Evolutionary conservation across 768 basidiomycete species (phyloP).

Genomic region (Russula griseocarnosa): DNA sequence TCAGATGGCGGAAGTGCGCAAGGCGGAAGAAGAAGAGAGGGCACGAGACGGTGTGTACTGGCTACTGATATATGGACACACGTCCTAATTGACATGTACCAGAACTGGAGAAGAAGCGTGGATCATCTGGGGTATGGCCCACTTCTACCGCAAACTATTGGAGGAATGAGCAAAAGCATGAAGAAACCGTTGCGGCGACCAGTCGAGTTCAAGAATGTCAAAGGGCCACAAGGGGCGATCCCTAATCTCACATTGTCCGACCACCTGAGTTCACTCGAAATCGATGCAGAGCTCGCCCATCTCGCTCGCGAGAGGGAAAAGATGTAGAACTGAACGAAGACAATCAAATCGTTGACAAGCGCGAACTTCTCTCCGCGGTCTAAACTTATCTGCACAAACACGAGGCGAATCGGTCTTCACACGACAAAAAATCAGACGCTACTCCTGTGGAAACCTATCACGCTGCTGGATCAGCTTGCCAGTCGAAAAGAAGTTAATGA

Average conservation of each 20-base stretch:
- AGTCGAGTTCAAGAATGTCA: conserved; percentile 43
- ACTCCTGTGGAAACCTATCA: conserved; percentile 51
- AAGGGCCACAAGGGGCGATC: conserved; percentile 58
- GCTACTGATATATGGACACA: neutral
- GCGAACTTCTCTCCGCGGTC: conserved; percentile 82
- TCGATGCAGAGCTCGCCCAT: conserved; percentile 75
- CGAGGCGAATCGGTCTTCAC: conserved; percentile 57
- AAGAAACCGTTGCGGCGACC: conserved; percentile 81
- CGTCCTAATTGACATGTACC: conserved; percentile 9
- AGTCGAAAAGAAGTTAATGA: conserved; percentile 78
- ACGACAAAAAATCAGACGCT: conserved; percentile 30
- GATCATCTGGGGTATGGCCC: conserved; percentile 69
- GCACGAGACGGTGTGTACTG: conserved; percentile 68
- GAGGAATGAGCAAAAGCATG: conserved; percentile 81
- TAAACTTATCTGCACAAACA: conserved; percentile 85
- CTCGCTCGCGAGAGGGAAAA: conserved; percentile 72
- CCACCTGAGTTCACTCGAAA: conserved; percentile 56
- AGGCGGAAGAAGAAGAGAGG: conserved; percentile 91
- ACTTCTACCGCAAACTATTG: conserved; percentile 75
- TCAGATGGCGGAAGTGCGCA: conserved; percentile 88
- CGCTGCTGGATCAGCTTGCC: conserved; percentile 80
- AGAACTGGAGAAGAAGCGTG: conserved; percentile 57
- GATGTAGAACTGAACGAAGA: conserved; percentile 94
- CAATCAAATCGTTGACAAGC: conserved; percentile 94
- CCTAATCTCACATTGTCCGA: conserved; percentile 75